Evolutionary conservation across 345 rosid species (phyloP).

Genomic region (Salix udensis): DNA sequence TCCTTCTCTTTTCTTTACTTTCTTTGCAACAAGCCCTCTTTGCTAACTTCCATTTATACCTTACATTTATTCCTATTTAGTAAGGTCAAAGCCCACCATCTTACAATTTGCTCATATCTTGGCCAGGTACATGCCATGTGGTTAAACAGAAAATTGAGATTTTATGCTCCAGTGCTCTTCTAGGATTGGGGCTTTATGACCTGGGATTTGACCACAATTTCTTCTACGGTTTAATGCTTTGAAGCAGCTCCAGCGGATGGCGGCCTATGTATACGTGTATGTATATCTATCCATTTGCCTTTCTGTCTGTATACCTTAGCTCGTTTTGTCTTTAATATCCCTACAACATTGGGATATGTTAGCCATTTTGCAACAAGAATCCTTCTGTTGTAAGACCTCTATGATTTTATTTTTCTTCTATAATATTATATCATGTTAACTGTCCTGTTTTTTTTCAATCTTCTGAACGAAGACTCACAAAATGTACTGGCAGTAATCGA

Average conservation of each 20-base stretch:
- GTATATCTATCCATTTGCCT: background rate
- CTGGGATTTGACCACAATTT: constrained; percentile 60
- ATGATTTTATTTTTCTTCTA: no score
- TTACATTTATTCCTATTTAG: background rate
- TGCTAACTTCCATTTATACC: background rate
- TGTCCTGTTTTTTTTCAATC: no score
- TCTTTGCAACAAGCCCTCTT: background rate
- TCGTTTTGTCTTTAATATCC: background rate
- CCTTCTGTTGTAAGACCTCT: no score
- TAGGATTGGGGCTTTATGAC: constrained; percentile 55
- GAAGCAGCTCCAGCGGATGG: constrained; percentile 16
- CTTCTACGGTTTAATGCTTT: constrained; percentile 52
- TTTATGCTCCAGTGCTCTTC: constrained; percentile 39
- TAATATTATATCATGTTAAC: no score
- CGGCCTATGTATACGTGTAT: no score
- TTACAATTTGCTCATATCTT: constrained; percentile 18
- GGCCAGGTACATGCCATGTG: constrained; percentile 34
- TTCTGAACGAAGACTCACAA: no score
- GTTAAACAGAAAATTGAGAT: constrained; percentile 37
- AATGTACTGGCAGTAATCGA: no score
- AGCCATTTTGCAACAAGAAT: no score
- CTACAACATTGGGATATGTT: background rate
- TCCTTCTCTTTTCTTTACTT: background rate
- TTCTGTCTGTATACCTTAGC: background rate
- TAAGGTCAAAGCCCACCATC: constrained; percentile 1